Base-by-base conservation (phyloP, 202 grass and related monocot species). In the Carex arenaria region DNA sequence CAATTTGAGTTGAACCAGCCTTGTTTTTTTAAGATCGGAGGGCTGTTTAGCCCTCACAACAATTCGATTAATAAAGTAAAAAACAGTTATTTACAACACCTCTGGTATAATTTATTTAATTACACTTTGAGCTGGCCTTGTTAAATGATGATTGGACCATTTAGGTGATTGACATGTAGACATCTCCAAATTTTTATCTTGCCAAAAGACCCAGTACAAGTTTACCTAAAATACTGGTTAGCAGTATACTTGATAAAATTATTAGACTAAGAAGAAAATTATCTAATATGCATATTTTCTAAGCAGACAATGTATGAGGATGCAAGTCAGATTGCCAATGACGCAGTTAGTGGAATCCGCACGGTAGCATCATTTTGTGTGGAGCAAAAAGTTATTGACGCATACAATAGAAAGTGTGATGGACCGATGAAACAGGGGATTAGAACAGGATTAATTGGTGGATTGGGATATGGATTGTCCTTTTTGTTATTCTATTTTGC, bases 231-330 rank as follows among this genome's bases (percentile, higher is more conserved):
- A 9, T 57, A 53, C 31, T 71, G 38, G 38, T 20, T 43, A 13
- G n/a, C 40, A 71, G 45, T 71, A 75, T 55, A 75, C 4, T 32
- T 13, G 3, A 32, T 55, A 26, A 51, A 15, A 14, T 28, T 23
- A 73, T 28, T 52, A 52, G 52, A 5, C 15, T 42, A 59, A 59
- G 56, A 59, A n/a, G 34, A 40, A 68, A 69, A 8, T 38, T 73
- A 77, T 57, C 12, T 23, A 19, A 77, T 14, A 56, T 77, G 72
- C 12, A 56, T 56, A 0, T 42, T 63, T 51, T 64, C 12, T 0
- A 62, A 86, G 43, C 68, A 94, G 94, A 45, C 80, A 18, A 91
- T 89, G 87, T 97, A 91, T 76, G 94, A 97, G 61, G 94, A 97
- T 88, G 92, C 92, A 85, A 94, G 85, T 82, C 94, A 97, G 80